Conservation (phyloP, 2,329 filamentous ascomycete species). For the Diaporthe ampelina region DNA sequence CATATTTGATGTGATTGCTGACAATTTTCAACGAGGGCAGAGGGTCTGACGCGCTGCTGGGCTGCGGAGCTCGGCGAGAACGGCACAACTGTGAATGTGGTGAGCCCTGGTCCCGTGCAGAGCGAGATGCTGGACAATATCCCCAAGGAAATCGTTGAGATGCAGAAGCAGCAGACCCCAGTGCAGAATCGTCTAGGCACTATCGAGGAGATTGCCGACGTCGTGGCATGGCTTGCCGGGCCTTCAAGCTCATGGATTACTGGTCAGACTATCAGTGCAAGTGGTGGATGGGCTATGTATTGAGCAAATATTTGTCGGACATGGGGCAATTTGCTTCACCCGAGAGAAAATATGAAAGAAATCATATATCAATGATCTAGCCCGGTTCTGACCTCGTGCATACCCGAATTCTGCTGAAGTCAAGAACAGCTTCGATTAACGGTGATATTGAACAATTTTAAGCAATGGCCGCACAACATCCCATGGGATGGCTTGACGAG, state of each 20-base stretch:
- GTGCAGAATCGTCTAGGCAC: conserved; percentile 65
- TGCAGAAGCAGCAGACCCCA: conserved; percentile 64
- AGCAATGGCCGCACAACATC: not conserved
- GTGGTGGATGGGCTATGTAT: conserved; percentile 57
- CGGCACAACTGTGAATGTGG: conserved; percentile 72
- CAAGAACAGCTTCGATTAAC: not conserved
- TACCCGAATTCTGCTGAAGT: not conserved
- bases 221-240: conserved; percentile 69
- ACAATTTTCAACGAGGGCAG: conserved; percentile 51
- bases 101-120: conserved; percentile 71
- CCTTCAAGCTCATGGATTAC: conserved; percentile 64
- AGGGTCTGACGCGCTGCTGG: conserved; percentile 71
- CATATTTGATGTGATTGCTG: not conserved
- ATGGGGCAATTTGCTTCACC: no score
- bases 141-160: conserved; percentile 61
- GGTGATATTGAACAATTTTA: fast-evolving
- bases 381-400: no score
- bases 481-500: not conserved
- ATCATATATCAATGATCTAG: no score
- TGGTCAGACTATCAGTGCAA: conserved; percentile 69
- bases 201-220: conserved; percentile 66
- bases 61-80: conserved; percentile 69
- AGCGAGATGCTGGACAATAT: conserved; percentile 70
- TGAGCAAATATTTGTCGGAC: conserved; percentile 1
- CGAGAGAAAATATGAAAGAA: no score